phyloP scores from a whole-genome alignment of 768 basidiomycete species.

The Auricularia auricula-judae region DNA sequence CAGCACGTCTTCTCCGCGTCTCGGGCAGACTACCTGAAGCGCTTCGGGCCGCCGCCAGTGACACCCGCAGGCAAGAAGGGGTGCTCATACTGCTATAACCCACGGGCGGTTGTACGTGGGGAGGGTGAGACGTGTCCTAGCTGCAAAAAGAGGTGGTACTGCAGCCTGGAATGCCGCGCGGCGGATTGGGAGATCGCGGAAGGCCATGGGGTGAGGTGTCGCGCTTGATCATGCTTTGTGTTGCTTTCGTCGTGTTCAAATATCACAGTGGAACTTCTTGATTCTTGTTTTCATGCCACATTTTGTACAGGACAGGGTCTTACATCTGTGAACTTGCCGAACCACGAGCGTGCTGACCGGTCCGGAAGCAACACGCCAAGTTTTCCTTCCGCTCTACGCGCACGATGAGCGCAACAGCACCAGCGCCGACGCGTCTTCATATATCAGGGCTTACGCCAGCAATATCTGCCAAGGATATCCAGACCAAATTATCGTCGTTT shows the following conservation, averaged over 20 bases:
- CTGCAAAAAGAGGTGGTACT: not conserved
- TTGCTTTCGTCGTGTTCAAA: too few relatives aligned
- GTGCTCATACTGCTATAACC: not conserved
- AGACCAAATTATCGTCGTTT: slow-evolving; percentile 47
- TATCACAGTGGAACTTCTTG: too few relatives aligned
- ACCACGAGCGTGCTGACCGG: too few relatives aligned
- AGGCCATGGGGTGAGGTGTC: not conserved
- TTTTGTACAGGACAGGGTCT: too few relatives aligned
- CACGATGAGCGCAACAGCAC: not conserved
- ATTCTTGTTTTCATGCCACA: too few relatives aligned
- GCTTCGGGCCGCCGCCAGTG: not conserved
- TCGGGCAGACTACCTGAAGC: not conserved
- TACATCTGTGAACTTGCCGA: too few relatives aligned
- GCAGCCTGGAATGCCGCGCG: not conserved
- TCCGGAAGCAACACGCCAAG: not conserved
- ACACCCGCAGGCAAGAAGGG: not conserved
- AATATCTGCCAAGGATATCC: slow-evolving; percentile 47
- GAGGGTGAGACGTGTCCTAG: not conserved
- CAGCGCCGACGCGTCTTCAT: slow-evolving; percentile 44
- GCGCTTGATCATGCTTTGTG: not conserved
- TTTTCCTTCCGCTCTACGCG: not conserved
- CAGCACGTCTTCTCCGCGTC: not conserved
- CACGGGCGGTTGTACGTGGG: not conserved
- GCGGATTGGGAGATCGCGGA: not conserved
- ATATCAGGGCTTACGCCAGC: slow-evolving; percentile 66